Conservation (phyloP, 2,329 filamentous ascomycete genomes). For the Plenodomus biglobosus region DNA sequence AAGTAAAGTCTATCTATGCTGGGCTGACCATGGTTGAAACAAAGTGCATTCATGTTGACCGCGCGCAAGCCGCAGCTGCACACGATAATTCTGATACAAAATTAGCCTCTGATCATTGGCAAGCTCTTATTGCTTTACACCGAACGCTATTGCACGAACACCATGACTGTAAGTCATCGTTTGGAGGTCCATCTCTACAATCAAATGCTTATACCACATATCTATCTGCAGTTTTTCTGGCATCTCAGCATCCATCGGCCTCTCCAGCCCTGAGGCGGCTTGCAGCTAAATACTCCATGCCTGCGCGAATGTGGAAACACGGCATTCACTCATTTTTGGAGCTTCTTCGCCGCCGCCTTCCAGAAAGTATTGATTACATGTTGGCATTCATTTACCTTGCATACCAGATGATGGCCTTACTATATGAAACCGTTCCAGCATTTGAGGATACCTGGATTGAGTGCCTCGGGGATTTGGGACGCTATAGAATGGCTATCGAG, state of each 20-base stretch:
- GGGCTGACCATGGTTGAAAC: slow-evolving; percentile 83
- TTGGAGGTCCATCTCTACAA: not conserved
- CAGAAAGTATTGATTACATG: slow-evolving; percentile 83
- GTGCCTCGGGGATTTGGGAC: slow-evolving; percentile 80
- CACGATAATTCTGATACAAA: slow-evolving; percentile 52
- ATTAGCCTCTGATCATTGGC: slow-evolving; percentile 72
- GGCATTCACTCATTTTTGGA: slow-evolving; percentile 87
- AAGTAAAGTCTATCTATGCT: slow-evolving; percentile 82
- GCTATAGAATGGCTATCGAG: slow-evolving; percentile 91
- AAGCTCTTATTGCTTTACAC: slow-evolving; percentile 79
- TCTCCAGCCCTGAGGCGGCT: slow-evolving; percentile 66
- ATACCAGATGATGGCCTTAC: slow-evolving; percentile 84
- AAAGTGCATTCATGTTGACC: slow-evolving; percentile 83
- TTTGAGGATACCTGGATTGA: slow-evolving; percentile 94
- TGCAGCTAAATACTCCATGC: slow-evolving; percentile 84
- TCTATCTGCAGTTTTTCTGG: slow-evolving; percentile 60
- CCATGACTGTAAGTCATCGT: slow-evolving; percentile 46
- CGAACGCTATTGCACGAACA: slow-evolving; percentile 75
- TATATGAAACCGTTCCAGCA: slow-evolving; percentile 80
- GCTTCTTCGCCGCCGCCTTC: slow-evolving; percentile 65
- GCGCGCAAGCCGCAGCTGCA: slow-evolving; percentile 57
- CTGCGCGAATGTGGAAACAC: slow-evolving; percentile 89
- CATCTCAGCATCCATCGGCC: slow-evolving; percentile 78
- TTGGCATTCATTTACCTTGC: slow-evolving; percentile 84
- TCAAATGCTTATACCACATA: not conserved